phyloP scores from a whole-genome alignment of 176 grass and related monocot species.

The Luzula sylvatica region DNA sequence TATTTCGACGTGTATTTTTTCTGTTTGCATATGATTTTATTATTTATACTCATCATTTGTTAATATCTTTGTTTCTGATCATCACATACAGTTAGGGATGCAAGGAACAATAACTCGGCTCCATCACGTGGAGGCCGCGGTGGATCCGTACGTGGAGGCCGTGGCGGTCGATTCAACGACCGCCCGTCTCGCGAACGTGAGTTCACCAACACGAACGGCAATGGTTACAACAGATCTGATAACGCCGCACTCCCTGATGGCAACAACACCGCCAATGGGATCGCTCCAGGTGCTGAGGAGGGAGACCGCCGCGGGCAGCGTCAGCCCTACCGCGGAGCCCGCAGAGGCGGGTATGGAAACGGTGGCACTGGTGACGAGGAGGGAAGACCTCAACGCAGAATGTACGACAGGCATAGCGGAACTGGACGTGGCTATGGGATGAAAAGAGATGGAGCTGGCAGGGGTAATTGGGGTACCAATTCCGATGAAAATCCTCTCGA shows the following conservation, averaged over 20 bases:
- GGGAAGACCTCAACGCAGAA: conserved; percentile 17
- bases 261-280: conserved; percentile 13
- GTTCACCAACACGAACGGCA: conserved; percentile 33
- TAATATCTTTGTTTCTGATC: too few species aligned
- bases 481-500: conserved; percentile 42
- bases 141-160: conserved; percentile 34
- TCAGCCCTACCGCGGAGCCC: conserved; percentile 37
- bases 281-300: conserved; percentile 26
- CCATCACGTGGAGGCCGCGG: conserved; percentile 34
- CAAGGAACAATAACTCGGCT: conserved; percentile 40
- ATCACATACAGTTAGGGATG: conserved; percentile 43
- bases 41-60: too few species aligned
- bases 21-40: background rate
- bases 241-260: conserved; percentile 16
- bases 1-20: background rate
- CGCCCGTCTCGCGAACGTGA: conserved; percentile 27
- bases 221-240: conserved; percentile 19
- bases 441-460: conserved; percentile 67
- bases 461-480: conserved; percentile 57
- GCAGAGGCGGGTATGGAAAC: conserved; percentile 29
- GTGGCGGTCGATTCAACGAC: conserved; percentile 35
- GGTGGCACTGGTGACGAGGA: conserved; percentile 43
- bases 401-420: conserved; percentile 55
- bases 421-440: conserved; percentile 54
- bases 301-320: conserved; percentile 30